phyloP scores from a whole-genome alignment of 805 yeast species.

The Teunomyces kruisii region DNA sequence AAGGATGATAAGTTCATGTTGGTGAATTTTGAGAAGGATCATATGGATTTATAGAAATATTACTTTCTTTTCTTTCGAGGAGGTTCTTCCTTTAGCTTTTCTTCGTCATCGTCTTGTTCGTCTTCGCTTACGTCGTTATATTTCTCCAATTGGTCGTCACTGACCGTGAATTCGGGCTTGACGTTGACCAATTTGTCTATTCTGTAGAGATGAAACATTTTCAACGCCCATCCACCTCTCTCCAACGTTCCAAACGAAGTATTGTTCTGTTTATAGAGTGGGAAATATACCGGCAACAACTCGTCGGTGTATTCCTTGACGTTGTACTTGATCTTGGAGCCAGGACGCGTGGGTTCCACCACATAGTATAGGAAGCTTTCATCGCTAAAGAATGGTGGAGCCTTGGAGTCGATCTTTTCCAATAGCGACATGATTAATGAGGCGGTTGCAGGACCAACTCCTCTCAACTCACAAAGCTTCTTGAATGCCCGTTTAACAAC shows the following conservation, averaged over 20 bases:
- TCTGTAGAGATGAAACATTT: conserved; percentile 25
- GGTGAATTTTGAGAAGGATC: conserved; percentile 38
- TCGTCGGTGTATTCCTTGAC: conserved; percentile 42
- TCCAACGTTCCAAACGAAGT: conserved; percentile 21
- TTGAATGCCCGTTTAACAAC: conserved; percentile 26
- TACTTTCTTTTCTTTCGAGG: background rate
- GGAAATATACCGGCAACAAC: conserved; percentile 22
- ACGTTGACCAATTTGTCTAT: conserved; percentile 25
- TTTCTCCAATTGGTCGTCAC: conserved; percentile 8
- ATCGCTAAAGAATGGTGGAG: conserved; percentile 51
- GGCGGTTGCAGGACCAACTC: conserved; percentile 54
- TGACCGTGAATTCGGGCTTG: conserved; percentile 18
- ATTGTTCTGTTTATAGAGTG: conserved; percentile 5
- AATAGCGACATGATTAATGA: conserved; percentile 41
- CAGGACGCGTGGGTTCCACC: conserved; percentile 21
- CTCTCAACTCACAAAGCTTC: conserved; percentile 35
- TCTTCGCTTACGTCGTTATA: conserved; percentile 4
- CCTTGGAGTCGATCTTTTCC: conserved; percentile 13
- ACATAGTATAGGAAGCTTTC: conserved; percentile 42
- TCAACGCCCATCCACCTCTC: conserved; percentile 39
- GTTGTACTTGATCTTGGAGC: conserved; percentile 39
- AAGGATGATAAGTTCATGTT: conserved; percentile 36
- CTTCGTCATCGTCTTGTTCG: background rate
- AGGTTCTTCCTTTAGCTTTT: background rate
- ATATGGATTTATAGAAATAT: conserved; percentile 21